Percentiles rank a stretch among this genome's conserved stretches.
These are phyloP conservation scores for Arthrocladium fulminans DNA, from an alignment of 2,329 filamentous ascomycete genomes.

Conservation along the genomic window DNA sequence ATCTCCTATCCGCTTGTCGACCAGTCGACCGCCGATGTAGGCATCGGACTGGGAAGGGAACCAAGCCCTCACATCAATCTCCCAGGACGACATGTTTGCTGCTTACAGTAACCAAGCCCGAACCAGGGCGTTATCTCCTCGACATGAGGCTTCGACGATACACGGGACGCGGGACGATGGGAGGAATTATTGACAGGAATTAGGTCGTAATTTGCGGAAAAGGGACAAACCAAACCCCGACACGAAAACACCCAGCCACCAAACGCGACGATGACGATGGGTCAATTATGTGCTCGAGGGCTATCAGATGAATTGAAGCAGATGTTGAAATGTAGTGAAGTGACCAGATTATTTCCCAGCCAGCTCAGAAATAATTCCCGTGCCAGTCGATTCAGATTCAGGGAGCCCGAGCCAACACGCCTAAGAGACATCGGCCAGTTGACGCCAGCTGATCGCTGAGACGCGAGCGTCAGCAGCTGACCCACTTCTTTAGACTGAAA, in stretches of 20 bases:
- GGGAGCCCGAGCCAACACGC: conserved; percentile 8
- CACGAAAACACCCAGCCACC: background rate
- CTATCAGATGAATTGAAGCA: background rate
- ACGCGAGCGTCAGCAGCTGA: background rate
- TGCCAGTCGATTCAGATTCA: background rate
- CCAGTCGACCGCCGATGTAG: conserved; percentile 93
- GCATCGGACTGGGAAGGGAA: conserved; percentile 93
- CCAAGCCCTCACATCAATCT: conserved; percentile 95
- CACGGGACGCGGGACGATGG: conserved; percentile 11
- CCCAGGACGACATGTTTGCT: conserved; percentile 57
- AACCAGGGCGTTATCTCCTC: conserved; percentile 13
- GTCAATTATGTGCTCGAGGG: background rate
- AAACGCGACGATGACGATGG: conserved; percentile 1
- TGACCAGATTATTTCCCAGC: conserved; percentile 5
- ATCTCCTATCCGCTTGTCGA: conserved; percentile 75
- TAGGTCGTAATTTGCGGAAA: conserved; percentile 11
- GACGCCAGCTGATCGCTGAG: background rate
- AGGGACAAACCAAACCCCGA: background rate
- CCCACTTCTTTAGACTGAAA: background rate
- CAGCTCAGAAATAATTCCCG: conserved; percentile 3
- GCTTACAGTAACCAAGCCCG: conserved; percentile 14
- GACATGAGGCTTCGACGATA: conserved; percentile 6
- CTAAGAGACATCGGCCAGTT: background rate
- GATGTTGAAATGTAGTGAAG: background rate
- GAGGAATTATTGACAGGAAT: conserved; percentile 12